A percentile compares a stretch with the other conserved stretches of the same genome.
Conservation (phyloP, 495 filamentous ascomycete species). For the Podospora tetraspora region DNA sequence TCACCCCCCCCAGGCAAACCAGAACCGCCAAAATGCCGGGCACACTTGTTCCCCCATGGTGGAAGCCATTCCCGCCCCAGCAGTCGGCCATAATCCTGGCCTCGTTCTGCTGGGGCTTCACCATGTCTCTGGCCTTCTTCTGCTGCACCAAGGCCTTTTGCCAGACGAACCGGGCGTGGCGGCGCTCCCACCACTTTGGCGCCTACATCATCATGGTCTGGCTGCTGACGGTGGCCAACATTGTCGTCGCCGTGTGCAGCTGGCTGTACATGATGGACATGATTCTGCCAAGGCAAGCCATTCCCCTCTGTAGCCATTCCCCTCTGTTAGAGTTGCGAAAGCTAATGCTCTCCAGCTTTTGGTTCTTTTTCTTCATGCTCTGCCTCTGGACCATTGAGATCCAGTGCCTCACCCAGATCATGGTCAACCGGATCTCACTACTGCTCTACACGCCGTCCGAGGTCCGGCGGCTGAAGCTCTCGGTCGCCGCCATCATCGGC, state of each 20-base stretch:
- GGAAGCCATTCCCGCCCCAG: constrained; percentile 3
- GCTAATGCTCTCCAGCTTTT: constrained; percentile 10
- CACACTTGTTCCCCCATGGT: constrained; percentile 25
- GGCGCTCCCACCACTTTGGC: constrained; percentile 9
- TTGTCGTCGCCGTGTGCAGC: constrained; percentile 18
- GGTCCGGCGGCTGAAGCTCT: constrained; percentile 29
- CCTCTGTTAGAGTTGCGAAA: neutral
- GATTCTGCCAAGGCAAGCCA: neutral
- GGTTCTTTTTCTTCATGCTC: constrained; percentile 23
- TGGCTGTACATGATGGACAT: constrained; percentile 23
- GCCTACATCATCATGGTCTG: constrained; percentile 33
- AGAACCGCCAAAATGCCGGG: constrained; percentile 2
- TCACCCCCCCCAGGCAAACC: neutral
- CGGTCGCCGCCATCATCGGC: constrained; percentile 35
- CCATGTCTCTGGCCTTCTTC: constrained; percentile 22
- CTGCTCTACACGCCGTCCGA: constrained; percentile 34
- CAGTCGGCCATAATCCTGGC: constrained; percentile 22
- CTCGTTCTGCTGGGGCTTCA: constrained; percentile 27
- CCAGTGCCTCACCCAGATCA: constrained; percentile 44
- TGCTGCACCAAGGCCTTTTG: constrained; percentile 19
- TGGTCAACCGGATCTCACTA: constrained; percentile 44
- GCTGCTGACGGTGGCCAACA: constrained; percentile 18
- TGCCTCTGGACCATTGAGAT: constrained; percentile 34
- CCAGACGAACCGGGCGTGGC: constrained; percentile 25
- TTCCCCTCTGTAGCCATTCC: too few relatives aligned